Evolutionary conservation across 306 rosid genomes (phyloP).

Genomic region (Sesbania bispinosa): DNA sequence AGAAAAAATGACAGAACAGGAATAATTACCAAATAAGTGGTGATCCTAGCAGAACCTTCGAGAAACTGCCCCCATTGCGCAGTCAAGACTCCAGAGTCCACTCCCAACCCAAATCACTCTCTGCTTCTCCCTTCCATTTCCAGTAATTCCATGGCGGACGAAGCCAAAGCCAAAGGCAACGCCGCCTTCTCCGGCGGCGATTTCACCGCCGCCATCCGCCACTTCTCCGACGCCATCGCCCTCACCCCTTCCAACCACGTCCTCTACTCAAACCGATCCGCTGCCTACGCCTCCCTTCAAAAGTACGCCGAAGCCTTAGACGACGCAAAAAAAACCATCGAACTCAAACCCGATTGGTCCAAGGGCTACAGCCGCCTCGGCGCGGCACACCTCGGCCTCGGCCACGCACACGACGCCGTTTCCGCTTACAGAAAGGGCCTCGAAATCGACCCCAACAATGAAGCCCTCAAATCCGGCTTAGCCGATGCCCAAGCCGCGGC

Average conservation of each 20-base stretch:
- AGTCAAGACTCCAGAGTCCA: too few relatives aligned
- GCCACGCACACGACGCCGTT: constrained; percentile 59
- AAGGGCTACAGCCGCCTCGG: constrained; percentile 96
- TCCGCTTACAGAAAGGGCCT: constrained; percentile 77
- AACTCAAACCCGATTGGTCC: constrained; percentile 82
- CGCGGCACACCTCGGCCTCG: constrained; percentile 76
- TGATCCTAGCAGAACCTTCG: not conserved
- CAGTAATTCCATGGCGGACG: constrained; percentile 92
- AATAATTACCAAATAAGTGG: too few relatives aligned
- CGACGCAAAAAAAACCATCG: constrained; percentile 88
- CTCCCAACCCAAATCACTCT: too few relatives aligned
- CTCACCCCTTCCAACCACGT: constrained; percentile 80
- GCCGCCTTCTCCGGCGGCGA: constrained; percentile 87
- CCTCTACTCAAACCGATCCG: constrained; percentile 95
- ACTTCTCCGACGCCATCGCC: constrained; percentile 80
- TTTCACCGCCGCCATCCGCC: constrained; percentile 54
- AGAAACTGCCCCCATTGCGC: too few relatives aligned
- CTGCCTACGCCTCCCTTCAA: constrained; percentile 76
- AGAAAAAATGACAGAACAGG: too few relatives aligned
- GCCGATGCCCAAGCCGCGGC: constrained; percentile 67
- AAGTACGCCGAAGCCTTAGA: constrained; percentile 64
- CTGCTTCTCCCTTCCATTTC: too few relatives aligned
- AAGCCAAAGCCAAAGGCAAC: constrained; percentile 97
- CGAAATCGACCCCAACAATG: constrained; percentile 80
- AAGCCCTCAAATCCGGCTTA: constrained; percentile 67